phyloP scores from a whole-genome alignment of 2,329 filamentous ascomycete genomes.

The Tolypocladium ovalisporum region DNA sequence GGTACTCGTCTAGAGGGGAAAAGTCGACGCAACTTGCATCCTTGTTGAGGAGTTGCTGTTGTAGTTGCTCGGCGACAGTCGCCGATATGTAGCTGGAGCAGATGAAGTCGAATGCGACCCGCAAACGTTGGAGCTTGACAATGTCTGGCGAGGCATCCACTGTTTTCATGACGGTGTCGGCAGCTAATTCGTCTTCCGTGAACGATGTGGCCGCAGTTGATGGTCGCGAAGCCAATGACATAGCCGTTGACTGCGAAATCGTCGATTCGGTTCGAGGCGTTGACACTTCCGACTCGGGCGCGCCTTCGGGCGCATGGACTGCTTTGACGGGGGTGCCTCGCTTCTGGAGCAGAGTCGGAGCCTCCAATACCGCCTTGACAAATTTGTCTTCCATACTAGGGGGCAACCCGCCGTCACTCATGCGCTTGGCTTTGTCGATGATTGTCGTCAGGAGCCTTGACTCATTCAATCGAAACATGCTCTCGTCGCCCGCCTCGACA shows the following conservation, averaged over 20 bases:
- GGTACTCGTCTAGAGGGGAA: slow-evolving; percentile 56
- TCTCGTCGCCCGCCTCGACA: slow-evolving; percentile 73
- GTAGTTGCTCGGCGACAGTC: slow-evolving; percentile 29
- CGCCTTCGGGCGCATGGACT: slow-evolving; percentile 5
- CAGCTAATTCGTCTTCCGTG: slow-evolving; percentile 17
- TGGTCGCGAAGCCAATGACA: slow-evolving; percentile 24
- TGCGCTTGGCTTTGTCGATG: slow-evolving; percentile 58
- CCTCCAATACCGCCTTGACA: slow-evolving; percentile 63
- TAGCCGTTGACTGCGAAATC: slow-evolving; percentile 29
- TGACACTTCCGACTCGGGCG: slow-evolving; percentile 11
- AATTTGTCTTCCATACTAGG: slow-evolving; percentile 78
- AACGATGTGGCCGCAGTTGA: slow-evolving; percentile 36
- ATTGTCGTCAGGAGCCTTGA: slow-evolving; percentile 57
- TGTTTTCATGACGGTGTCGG: slow-evolving; percentile 26
- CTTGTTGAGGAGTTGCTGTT: slow-evolving; percentile 22
- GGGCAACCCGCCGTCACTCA: slow-evolving; percentile 58
- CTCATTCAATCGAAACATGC: slow-evolving; percentile 71
- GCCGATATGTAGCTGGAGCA: slow-evolving; percentile 47
- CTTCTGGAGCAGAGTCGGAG: slow-evolving; percentile 60
- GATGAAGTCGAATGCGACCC: slow-evolving; percentile 55
- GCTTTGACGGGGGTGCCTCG: slow-evolving; percentile 32
- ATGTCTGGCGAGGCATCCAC: slow-evolving; percentile 38
- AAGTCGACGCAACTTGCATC: slow-evolving; percentile 47
- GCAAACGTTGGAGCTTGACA: slow-evolving; percentile 49
- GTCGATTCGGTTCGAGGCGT: slow-evolving; percentile 13